Percentiles rank a stretch among this genome's conserved stretches.
Evolutionary conservation across 148 eudicot species (phyloP).

Genomic region (Rhododendron henanense): DNA sequence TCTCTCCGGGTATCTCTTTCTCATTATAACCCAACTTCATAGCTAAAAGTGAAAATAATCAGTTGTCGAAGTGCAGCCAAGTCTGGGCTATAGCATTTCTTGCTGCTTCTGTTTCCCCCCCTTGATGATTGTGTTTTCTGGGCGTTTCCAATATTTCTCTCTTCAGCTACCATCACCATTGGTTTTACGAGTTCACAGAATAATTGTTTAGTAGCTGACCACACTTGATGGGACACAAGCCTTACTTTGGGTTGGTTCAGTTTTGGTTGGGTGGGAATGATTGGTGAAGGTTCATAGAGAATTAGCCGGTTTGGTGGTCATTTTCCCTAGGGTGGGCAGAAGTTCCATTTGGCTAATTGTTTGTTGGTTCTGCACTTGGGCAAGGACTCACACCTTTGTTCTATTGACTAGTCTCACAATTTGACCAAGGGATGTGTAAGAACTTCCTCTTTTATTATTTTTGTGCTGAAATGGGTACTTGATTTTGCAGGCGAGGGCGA

Average conservation of each 20-base stretch:
- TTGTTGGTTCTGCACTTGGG: not conserved
- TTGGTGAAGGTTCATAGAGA: not conserved
- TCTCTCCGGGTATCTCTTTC: not conserved
- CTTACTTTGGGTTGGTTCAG: not conserved
- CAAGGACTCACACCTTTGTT: not conserved
- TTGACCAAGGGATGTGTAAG: not conserved
- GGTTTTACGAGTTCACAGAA: not conserved
- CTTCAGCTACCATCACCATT: not conserved
- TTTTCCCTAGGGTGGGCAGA: not conserved
- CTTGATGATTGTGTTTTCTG: not conserved
- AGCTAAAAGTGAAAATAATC: not conserved
- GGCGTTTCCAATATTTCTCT: not conserved
- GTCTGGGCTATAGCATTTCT: not conserved
- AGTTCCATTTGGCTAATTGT: not conserved
- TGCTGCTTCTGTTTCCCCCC: not conserved
- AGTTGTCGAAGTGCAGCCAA: not conserved
- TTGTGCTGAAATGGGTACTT: not conserved
- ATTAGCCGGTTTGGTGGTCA: not conserved
- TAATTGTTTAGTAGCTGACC: not conserved
- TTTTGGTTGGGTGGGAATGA: not conserved
- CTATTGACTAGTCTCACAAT: not conserved
- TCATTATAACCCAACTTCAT: not conserved
- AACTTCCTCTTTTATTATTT: not conserved
- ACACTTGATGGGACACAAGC: not conserved
- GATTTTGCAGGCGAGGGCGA: conserved; percentile 70